Evolutionary conservation across 2,329 filamentous ascomycete species (phyloP), one percentile per base, ranked within the genome.

Genomic region (Dactylellina parvicollis): DNA sequence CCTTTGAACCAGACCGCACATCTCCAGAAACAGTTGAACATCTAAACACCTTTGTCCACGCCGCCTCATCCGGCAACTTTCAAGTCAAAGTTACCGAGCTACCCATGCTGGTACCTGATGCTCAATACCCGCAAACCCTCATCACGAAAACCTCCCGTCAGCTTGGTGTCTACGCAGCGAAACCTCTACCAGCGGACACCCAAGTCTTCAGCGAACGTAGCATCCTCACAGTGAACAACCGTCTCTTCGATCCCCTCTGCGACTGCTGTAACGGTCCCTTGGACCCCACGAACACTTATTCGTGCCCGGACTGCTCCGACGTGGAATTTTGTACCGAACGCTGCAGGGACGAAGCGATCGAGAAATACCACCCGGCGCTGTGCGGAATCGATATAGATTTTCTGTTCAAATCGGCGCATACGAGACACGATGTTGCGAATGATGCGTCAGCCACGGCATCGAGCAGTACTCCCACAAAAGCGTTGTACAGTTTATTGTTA

Each of bases 131-230:
- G 16, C 40, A 57, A 1, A 71, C 22, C 72, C 62, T 22, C 67
- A 74, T 36, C 54, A 72, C 26, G 75, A 57, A 32, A 22, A 70
- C 46, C 67, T 54, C 88, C 76, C 86, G 86, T 72, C 95, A 99
- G 80, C 86, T 99, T 0, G 95, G 95, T 3, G 85, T 99, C 2
- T 98, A 98, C 79, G 94, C 93, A 5, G 91, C 88, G 77, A 86
- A 91, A 75, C 89, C 96, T 76, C 91, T 98, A 36, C 82, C 83
- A 0, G 87, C 92, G 0, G 91, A 90, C 8, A 90, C 96, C 79
- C 84, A 85, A 4, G 88, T 97, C 1, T 85, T 99, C 28, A 83
- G 87, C 50, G 95, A 99, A 79, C 91, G 90, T 73, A 95, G 92
- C 7, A 85, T 96, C 5, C 83, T 99, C 40, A 96, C 93, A 1